A percentile compares a stretch with the other conserved stretches of the same genome.
Conservation (phyloP, 805 yeast species). For the Yarrowia sp. region DNA sequence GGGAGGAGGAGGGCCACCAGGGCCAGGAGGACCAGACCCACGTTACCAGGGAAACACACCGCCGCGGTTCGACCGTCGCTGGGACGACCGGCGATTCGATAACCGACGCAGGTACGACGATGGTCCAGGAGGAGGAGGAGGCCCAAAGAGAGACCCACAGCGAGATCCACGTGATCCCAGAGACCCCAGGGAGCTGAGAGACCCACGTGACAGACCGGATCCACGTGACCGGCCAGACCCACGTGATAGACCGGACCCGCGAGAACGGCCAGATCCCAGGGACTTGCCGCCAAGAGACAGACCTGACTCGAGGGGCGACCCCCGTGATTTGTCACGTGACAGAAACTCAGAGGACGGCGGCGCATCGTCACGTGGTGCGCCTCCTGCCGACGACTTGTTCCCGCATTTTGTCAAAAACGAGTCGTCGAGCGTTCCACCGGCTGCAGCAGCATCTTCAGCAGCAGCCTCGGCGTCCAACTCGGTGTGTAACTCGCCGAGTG, state of each 20-base stretch:
- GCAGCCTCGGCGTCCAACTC: constrained; percentile 12
- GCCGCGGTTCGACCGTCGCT: constrained; percentile 25
- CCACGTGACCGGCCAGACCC: background rate
- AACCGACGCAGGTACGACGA: constrained; percentile 10
- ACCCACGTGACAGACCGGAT: constrained; percentile 3
- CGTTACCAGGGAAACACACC: constrained; percentile 26
- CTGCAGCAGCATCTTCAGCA: constrained; percentile 1
- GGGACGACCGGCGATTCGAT: constrained; percentile 21
- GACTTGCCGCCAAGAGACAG: constrained; percentile 4
- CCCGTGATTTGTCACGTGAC: constrained; percentile 10
- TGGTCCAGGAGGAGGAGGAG: constrained; percentile 5
- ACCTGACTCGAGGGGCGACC: background rate
- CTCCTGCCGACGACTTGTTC: constrained; percentile 16
- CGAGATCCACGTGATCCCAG: background rate
- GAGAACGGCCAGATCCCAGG: constrained; percentile 5
- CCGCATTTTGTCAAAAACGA: constrained; percentile 34
- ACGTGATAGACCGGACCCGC: constrained; percentile 8
- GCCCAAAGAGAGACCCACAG: background rate
- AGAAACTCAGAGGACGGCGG: background rate
- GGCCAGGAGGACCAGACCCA: constrained; percentile 7
- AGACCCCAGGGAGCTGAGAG: background rate
- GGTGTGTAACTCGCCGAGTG: constrained; percentile 22
- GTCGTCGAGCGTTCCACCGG: background rate
- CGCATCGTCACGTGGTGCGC: background rate
- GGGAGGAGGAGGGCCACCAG: constrained; percentile 25